These are phyloP conservation scores for Salix brachista DNA, from an alignment of 345 rosid genomes.

Conservation along the genomic window DNA sequence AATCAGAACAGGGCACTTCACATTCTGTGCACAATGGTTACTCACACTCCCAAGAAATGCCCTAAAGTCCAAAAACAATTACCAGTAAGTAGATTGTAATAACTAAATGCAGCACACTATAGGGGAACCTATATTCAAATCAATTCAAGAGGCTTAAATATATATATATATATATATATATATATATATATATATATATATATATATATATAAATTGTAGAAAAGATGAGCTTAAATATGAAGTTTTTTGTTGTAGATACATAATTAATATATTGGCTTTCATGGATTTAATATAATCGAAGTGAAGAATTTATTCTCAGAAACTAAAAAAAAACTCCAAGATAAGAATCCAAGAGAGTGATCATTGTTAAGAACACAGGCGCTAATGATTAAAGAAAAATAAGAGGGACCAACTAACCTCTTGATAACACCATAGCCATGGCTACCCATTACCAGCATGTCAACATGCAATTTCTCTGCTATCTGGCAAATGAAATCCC, in stretches of 20 bases:
- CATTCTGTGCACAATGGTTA: slow-evolving; percentile 62
- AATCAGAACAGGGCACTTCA: slow-evolving; percentile 56
- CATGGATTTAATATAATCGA: not conserved
- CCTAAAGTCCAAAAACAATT: slow-evolving; percentile 12
- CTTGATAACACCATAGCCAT: not conserved
- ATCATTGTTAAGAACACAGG: not conserved
- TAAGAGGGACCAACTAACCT: not conserved
- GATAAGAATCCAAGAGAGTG: not conserved
- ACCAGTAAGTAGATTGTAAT: not conserved
- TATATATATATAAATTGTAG: too few species aligned
- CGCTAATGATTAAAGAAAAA: too few species aligned
- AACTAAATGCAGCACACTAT: not conserved
- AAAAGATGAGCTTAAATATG: not conserved
- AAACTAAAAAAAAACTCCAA: not conserved
- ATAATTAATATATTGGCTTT: not conserved
- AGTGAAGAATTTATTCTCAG: not conserved
- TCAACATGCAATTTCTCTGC: not conserved
- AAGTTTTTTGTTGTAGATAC: not conserved
- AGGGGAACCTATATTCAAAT: not conserved
- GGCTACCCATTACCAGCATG: not conserved
- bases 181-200: too few species aligned
- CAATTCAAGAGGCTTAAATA: not conserved
- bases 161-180: too few species aligned
- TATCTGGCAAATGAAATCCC: not conserved
- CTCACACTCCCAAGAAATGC: slow-evolving; percentile 63